phyloP scores from a whole-genome alignment of 805 yeast species.

The Cyberlindnera xishuangbannaensis region DNA sequence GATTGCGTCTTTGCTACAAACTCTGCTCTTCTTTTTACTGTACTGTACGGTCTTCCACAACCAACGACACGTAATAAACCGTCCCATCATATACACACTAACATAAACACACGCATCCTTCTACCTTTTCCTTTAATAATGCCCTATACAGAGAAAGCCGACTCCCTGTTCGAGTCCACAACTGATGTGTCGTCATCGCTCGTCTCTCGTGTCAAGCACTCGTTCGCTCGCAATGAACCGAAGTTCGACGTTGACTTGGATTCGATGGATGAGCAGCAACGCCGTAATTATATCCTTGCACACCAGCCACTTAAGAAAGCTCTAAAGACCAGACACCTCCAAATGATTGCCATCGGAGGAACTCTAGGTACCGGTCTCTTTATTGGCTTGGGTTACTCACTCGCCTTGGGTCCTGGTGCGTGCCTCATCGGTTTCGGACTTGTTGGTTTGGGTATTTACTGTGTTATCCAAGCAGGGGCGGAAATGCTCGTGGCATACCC shows the following conservation, averaged over 20 bases:
- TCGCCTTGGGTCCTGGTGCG: constrained; percentile 61
- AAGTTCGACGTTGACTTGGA: constrained; percentile 14
- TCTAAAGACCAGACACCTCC: constrained; percentile 52
- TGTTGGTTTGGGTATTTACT: constrained; percentile 52
- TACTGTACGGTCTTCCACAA: no score
- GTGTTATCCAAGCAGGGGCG: constrained; percentile 56
- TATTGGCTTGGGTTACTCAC: constrained; percentile 57
- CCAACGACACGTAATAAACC: no score
- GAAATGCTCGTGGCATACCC: constrained; percentile 50
- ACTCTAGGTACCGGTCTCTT: constrained; percentile 69
- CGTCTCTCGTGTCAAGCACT: constrained; percentile 9
- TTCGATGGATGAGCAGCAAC: constrained; percentile 18
- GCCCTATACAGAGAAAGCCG: background rate
- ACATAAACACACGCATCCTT: no score
- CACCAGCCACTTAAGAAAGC: constrained; percentile 33
- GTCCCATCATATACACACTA: no score
- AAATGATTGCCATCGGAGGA: constrained; percentile 68
- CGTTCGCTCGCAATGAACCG: constrained; percentile 22
- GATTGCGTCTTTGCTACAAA: no score
- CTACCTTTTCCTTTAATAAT: no score
- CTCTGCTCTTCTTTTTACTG: no score
- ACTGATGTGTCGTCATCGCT: background rate
- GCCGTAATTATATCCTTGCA: constrained; percentile 23
- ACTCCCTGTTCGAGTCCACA: no score
- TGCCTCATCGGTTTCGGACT: constrained; percentile 50